Evolutionary conservation across 176 grass and related monocot species (phyloP).

Genomic region (Triticum timopheevii): DNA sequence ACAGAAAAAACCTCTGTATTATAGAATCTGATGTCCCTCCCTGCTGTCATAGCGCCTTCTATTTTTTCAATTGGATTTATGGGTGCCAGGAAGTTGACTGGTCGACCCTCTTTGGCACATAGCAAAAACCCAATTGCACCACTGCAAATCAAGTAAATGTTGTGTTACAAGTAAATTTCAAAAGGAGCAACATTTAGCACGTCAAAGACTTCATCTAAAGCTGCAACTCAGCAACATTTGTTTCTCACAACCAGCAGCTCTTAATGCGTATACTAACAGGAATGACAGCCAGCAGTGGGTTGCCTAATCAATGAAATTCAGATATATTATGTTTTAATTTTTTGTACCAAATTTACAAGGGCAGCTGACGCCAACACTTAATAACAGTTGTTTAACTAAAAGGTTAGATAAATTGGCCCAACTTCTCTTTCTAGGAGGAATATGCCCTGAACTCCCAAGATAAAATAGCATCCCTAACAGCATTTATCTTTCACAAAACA

Average conservation of each 20-base stretch:
- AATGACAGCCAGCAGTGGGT: too few relatives aligned
- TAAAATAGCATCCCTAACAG: too few relatives aligned
- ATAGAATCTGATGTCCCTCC: conserved; percentile 94
- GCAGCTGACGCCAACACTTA: too few relatives aligned
- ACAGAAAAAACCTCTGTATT: conserved; percentile 72
- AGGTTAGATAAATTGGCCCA: too few relatives aligned
- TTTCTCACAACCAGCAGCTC: background rate
- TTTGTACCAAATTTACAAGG: too few relatives aligned
- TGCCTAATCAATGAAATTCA: too few relatives aligned
- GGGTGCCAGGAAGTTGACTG: conserved; percentile 75
- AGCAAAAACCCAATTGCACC: conserved; percentile 87
- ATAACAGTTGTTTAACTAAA: too few relatives aligned
- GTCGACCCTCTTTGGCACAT: conserved; percentile 38
- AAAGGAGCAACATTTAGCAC: background rate
- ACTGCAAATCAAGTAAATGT: conserved; percentile 52
- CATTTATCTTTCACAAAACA: too few relatives aligned
- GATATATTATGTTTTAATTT: too few relatives aligned
- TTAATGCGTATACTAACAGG: background rate
- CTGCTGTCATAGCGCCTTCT: conserved; percentile 55
- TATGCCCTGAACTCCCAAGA: too few relatives aligned
- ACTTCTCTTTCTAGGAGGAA: too few relatives aligned
- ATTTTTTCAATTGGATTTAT: conserved; percentile 89
- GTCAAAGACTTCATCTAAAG: background rate
- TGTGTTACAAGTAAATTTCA: conserved; percentile 15
- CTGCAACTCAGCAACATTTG: background rate